Base-by-base conservation (phyloP, 345 rosid species). In the Lepidium sativum region DNA sequence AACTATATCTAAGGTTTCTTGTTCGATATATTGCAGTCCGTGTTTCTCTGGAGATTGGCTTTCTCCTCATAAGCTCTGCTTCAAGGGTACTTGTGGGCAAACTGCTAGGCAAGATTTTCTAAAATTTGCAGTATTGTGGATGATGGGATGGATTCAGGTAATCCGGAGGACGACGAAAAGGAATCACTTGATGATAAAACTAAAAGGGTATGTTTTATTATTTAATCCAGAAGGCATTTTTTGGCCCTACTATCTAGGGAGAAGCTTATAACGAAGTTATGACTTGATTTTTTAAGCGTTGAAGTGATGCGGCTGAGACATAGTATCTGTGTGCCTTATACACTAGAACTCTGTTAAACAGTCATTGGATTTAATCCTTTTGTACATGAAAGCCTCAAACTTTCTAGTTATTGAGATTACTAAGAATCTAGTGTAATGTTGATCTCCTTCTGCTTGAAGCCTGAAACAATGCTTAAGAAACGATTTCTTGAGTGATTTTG, bases 131-230 rank as follows among this genome's bases (percentile, higher is more conserved):
- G 82, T 75, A 29, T 67, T 65, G 78, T 74, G 49, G 84, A 79
- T 71, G 94, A 85, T 73, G 83, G 68, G 21, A 41, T 47, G 38
- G 77, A 79, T 60, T 75, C 79, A 5, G 86, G 78, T 45, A 67
- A 71, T 35, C 51, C 81, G 56, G 79, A 73, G 58, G 83, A 63
- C 17, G 63, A 68, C 15, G 60, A 78, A 37, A 73, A 81, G 43
- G 73, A 72, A 74, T 63, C 77, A 54, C 57, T 70, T 5, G 65
- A 72, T 9, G 75, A 65, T 14, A 67, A 71, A 64, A 15, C 27
- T 1, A 73, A 64, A 71, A 65, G 72, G 73, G 82, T 75, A 72
- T 18, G 71, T 40, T 8, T 39, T 15, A 15, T 4, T 4, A 33
- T n/a, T n/a, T n/a, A 50, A 33, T 20, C 58, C 23, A 16, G 10